Conservation (phyloP, 2,329 filamentous ascomycete genomes). For the Eutypella sp. region DNA sequence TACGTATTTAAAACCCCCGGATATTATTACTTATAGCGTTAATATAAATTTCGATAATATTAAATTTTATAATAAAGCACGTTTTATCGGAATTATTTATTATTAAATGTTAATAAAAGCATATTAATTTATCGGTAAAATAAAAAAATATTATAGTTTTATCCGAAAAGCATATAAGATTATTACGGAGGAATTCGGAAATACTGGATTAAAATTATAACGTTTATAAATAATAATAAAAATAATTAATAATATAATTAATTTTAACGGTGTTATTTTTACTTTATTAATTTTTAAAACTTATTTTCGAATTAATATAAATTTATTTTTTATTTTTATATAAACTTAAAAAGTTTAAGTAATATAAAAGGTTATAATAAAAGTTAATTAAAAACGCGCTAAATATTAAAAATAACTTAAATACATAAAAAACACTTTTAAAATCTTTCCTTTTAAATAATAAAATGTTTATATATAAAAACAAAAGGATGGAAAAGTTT, state of each 20-base stretch:
- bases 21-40: too few species aligned
- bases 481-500: background rate
- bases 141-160: too few species aligned
- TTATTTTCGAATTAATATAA: background rate
- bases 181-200: too few species aligned
- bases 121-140: background rate
- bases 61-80: too few species aligned
- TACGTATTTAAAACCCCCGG: too few species aligned
- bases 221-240: background rate
- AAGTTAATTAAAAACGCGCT: background rate
- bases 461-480: background rate
- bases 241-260: background rate
- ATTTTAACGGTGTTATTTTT: background rate
- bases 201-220: background rate
- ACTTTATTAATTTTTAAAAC: background rate
- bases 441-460: background rate
- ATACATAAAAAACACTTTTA: background rate
- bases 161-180: background rate
- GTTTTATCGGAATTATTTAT: too few species aligned
- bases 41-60: too few species aligned
- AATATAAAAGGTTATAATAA: background rate
- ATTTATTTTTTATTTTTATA: background rate
- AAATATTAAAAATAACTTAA: background rate
- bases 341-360: background rate
- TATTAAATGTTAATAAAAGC: background rate